These are phyloP conservation scores for Hyaloscypha bicolor DNA, from an alignment of 495 filamentous ascomycete species.

Conservation along the genomic window DNA sequence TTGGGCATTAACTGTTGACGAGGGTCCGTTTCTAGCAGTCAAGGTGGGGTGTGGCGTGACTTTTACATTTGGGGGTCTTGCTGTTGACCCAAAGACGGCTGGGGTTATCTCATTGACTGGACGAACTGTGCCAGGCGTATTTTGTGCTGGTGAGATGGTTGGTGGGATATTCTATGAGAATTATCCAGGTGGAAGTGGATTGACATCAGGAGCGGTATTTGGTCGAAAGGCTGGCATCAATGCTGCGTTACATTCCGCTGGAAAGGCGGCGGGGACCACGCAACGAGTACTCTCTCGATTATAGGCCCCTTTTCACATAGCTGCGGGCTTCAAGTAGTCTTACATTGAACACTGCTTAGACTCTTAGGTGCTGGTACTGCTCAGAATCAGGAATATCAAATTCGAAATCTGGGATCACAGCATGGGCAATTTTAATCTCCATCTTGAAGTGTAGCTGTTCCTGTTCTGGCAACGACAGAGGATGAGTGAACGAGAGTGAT, in stretches of 20 bases:
- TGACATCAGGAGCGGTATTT: slow-evolving; percentile 62
- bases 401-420: too few relatives aligned
- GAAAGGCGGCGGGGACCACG: neutral
- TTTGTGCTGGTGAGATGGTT: slow-evolving; percentile 62
- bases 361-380: too few relatives aligned
- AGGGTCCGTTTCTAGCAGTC: slow-evolving; percentile 59
- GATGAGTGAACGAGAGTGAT: too few relatives aligned
- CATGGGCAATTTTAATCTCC: too few relatives aligned
- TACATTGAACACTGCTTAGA: too few relatives aligned
- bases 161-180: slow-evolving; percentile 65
- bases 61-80: slow-evolving; percentile 67
- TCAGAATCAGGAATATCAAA: too few relatives aligned
- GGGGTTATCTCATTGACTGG: slow-evolving; percentile 47
- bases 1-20: slow-evolving; percentile 60
- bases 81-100: slow-evolving; percentile 47
- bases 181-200: slow-evolving; percentile 64
- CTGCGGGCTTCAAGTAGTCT: too few relatives aligned
- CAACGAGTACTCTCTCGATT: too few relatives aligned
- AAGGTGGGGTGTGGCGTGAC: slow-evolving; percentile 62
- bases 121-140: slow-evolving; percentile 52
- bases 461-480: too few relatives aligned
- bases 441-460: too few relatives aligned
- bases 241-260: slow-evolving; percentile 5
- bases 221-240: slow-evolving; percentile 49
- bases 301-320: too few relatives aligned